Conservation (phyloP, 768 basidiomycete species). For the Mycena venus region DNA sequence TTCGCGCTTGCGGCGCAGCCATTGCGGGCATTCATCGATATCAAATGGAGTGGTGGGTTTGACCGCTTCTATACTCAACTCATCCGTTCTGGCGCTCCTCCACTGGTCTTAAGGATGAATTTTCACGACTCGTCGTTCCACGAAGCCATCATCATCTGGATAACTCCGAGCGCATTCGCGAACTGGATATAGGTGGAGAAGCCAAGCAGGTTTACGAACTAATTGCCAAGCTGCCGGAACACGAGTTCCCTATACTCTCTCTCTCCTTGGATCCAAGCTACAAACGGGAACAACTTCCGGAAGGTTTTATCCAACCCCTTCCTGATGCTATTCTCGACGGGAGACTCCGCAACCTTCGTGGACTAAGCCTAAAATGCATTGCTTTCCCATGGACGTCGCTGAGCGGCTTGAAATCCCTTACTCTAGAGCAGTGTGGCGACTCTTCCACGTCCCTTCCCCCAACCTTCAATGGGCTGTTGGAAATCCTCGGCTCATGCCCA, state of each 20-base stretch:
- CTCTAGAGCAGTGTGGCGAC: background rate
- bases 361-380: background rate
- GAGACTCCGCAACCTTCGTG: background rate
- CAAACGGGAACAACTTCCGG: background rate
- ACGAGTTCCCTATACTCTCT: background rate
- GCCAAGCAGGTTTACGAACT: background rate
- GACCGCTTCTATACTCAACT: background rate
- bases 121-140: background rate
- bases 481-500: background rate
- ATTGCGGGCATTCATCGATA: slow-evolving; percentile 10
- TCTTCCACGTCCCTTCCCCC: background rate
- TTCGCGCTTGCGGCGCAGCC: background rate
- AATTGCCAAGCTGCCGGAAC: background rate
- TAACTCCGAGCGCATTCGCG: background rate
- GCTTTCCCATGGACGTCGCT: background rate
- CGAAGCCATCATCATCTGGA: background rate
- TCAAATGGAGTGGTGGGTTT: background rate
- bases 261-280: background rate
- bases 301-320: background rate
- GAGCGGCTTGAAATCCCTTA: background rate
- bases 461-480: background rate
- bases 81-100: background rate
- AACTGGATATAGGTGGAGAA: background rate
- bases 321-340: background rate
- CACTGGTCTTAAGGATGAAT: background rate